Conservation (phyloP, 2,329 filamentous ascomycete species). For the Pseudogymnoascus sp. region DNA sequence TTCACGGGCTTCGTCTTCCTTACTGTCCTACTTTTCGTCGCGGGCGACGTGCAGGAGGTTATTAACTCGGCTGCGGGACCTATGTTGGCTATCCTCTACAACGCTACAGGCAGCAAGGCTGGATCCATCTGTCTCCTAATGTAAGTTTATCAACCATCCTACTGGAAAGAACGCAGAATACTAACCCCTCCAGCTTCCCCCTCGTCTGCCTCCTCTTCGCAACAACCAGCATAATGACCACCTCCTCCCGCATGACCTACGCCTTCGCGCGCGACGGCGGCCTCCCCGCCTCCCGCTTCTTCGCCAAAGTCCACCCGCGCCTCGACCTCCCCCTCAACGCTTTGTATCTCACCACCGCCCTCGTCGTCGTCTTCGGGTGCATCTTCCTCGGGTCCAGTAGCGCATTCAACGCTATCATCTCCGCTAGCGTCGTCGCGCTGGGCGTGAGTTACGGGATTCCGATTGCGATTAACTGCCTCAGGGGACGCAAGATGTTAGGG, state of each 20-base stretch:
- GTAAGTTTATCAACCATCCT: too few relatives aligned
- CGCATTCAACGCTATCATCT: constrained; percentile 64
- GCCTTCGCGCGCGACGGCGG: constrained; percentile 60
- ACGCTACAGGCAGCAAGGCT: constrained; percentile 13
- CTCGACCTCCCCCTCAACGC: constrained; percentile 60
- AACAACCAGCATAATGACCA: constrained; percentile 56
- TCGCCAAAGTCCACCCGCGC: constrained; percentile 50
- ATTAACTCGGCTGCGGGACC: constrained; percentile 34
- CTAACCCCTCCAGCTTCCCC: constrained; percentile 45
- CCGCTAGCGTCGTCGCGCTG: constrained; percentile 61
- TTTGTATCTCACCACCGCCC: constrained; percentile 47
- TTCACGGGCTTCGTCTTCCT: constrained; percentile 33
- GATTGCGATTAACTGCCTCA: constrained; percentile 57
- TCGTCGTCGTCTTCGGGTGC: constrained; percentile 58
- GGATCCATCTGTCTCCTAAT: constrained; percentile 16
- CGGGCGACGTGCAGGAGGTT: constrained; percentile 36
- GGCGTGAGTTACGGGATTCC: constrained; percentile 62
- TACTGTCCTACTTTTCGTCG: constrained; percentile 35
- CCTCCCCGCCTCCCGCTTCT: constrained; percentile 50
- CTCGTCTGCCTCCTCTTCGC: constrained; percentile 56
- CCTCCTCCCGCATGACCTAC: constrained; percentile 56
- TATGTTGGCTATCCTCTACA: background rate
- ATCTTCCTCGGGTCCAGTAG: constrained; percentile 60
- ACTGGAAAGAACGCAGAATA: too few relatives aligned
- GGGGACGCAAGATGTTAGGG: constrained; percentile 55